phyloP scores from a whole-genome alignment of 176 grass and related monocot species.

The Themeda triandra region DNA sequence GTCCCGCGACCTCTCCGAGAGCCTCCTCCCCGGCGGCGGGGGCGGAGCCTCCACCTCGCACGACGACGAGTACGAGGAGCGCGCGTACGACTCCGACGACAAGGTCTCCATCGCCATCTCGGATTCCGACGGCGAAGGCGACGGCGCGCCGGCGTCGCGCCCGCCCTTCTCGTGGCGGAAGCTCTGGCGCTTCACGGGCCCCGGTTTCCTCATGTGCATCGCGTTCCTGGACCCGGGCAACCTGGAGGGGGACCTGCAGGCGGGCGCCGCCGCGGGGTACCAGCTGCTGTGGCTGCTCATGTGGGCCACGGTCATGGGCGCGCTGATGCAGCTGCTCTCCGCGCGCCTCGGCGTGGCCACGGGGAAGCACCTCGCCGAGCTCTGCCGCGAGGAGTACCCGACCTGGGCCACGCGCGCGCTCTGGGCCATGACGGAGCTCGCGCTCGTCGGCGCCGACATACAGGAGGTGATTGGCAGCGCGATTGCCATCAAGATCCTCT shows the following conservation, averaged over 20 bases:
- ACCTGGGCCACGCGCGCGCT: conserved; percentile 60
- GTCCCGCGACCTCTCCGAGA: conserved; percentile 48
- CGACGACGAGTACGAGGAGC: conserved; percentile 56
- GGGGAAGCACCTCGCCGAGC: conserved; percentile 78
- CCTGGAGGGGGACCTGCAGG: conserved; percentile 92
- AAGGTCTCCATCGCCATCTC: conserved; percentile 61
- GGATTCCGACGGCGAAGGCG: conserved; percentile 40
- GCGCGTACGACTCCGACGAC: conserved; percentile 85
- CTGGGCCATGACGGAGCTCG: conserved; percentile 88
- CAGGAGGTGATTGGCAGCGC: conserved; percentile 96
- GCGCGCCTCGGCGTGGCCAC: conserved; percentile 84
- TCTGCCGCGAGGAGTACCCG: conserved; percentile 87
- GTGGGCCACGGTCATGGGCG: conserved; percentile 84
- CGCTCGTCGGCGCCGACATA: conserved; percentile 82
- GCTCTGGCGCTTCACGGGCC: conserved; percentile 83
- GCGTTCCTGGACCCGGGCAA: conserved; percentile 89
- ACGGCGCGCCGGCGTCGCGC: background rate
- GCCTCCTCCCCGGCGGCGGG: conserved; percentile 33
- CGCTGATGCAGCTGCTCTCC: conserved; percentile 74
- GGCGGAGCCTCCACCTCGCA: background rate
- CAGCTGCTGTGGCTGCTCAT: conserved; percentile 87
- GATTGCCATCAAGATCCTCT: conserved; percentile 92
- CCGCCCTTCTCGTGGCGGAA: conserved; percentile 87
- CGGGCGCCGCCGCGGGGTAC: conserved; percentile 76
- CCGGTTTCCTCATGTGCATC: conserved; percentile 96